Percentiles rank a stretch among this genome's conserved stretches.
Conservation (phyloP, 169 alveolate genomes). For the Eimeria acervulina region DNA sequence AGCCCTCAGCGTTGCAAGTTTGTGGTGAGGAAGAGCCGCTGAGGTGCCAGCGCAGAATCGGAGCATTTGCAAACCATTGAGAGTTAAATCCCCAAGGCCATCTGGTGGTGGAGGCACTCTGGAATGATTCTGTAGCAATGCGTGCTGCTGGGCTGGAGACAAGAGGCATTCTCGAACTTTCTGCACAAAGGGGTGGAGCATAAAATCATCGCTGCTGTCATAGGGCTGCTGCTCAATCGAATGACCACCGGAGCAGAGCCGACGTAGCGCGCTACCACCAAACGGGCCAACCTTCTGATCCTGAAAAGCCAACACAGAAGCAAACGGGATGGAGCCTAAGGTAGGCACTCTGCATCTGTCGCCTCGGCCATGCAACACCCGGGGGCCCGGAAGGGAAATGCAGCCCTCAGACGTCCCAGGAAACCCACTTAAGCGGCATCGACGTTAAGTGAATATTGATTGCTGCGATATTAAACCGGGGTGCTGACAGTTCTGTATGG, state of each 20-base stretch:
- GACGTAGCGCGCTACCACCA: background rate
- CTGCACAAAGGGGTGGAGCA: slow-evolving; percentile 67
- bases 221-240: slow-evolving; percentile 74
- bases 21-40: slow-evolving; percentile 72
- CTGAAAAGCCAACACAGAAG: background rate
- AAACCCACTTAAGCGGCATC: background rate
- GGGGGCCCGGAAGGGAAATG: background rate
- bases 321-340: background rate
- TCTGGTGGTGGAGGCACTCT: background rate
- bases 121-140: slow-evolving; percentile 2
- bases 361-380: background rate
- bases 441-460: background rate
- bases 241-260: slow-evolving; percentile 49
- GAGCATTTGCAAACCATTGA: slow-evolving; percentile 37
- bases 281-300: slow-evolving; percentile 18
- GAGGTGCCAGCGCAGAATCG: slow-evolving; percentile 75
- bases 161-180: slow-evolving; percentile 70
- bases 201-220: slow-evolving; percentile 76
- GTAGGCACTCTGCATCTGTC: background rate
- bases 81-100: background rate
- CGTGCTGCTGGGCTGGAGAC: slow-evolving; percentile 46
- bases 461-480: background rate
- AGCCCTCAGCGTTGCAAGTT: slow-evolving; percentile 71
- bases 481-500: background rate
- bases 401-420: background rate